Conservation (phyloP, 2,329 filamentous ascomycete genomes). For the Drechslerella stenobrocha region DNA sequence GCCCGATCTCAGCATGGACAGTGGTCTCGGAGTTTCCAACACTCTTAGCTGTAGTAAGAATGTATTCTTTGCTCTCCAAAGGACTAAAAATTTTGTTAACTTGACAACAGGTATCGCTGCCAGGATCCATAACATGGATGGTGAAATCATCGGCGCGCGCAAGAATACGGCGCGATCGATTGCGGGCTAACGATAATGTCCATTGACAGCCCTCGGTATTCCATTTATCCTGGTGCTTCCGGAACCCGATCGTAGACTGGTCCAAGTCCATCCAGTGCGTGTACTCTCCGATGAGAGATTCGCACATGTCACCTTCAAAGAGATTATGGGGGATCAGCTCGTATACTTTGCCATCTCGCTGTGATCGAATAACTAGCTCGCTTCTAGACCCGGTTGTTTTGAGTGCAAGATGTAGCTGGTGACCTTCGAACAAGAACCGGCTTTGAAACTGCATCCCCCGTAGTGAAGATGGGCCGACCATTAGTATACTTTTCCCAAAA, state of each 20-base stretch:
- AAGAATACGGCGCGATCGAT: conserved; percentile 52
- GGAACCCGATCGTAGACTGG: conserved; percentile 54
- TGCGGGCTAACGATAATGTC: conserved; percentile 47
- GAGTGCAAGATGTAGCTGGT: conserved; percentile 52
- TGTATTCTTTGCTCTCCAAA: conserved; percentile 55
- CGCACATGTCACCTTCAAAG: conserved; percentile 54
- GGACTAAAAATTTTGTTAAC: conserved; percentile 55
- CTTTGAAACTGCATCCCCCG: conserved; percentile 56
- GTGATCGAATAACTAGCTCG: conserved; percentile 55
- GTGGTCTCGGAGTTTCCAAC: background rate
- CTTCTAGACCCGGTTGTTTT: no score
- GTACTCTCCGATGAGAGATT: conserved; percentile 56
- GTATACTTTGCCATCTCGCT: conserved; percentile 41
- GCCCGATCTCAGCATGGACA: conserved; percentile 59
- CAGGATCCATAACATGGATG: conserved; percentile 54
- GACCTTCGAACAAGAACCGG: conserved; percentile 24
- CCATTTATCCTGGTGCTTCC: conserved; percentile 49
- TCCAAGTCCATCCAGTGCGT: conserved; percentile 59
- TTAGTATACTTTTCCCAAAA: conserved; percentile 58
- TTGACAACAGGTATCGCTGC: conserved; percentile 54
- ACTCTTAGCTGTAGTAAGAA: conserved; percentile 50
- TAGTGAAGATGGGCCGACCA: conserved; percentile 55
- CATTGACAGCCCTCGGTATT: conserved; percentile 51
- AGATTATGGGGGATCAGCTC: conserved; percentile 54
- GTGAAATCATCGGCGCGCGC: conserved; percentile 49